phyloP scores from a whole-genome alignment of 1,139 yeast genomes.

The Scheffersomyces cryptocercus region DNA sequence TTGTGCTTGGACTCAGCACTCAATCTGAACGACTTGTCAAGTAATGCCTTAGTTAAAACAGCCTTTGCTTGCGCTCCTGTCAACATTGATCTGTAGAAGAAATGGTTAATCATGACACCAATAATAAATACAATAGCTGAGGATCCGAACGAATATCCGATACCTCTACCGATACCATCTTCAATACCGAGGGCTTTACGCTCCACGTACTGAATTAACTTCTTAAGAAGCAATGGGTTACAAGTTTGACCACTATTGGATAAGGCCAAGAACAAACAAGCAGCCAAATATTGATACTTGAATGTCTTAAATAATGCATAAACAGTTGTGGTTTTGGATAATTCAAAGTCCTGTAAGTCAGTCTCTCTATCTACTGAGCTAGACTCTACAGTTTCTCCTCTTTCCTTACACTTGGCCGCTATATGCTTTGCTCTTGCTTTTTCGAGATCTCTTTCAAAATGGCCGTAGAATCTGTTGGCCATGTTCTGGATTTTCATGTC shows the following conservation, averaged over 20 bases:
- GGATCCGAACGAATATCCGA: slow-evolving; percentile 30
- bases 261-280: slow-evolving; percentile 20
- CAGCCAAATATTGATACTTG: slow-evolving; percentile 23
- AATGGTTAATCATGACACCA: slow-evolving; percentile 61
- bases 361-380: slow-evolving; percentile 19
- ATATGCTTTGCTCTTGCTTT: slow-evolving; percentile 21
- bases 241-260: slow-evolving; percentile 20
- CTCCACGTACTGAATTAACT: slow-evolving; percentile 44
- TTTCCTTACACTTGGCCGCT: slow-evolving; percentile 21
- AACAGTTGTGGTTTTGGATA: slow-evolving; percentile 15
- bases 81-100: slow-evolving; percentile 58
- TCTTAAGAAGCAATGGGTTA: slow-evolving; percentile 37
- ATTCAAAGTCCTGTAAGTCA: slow-evolving; percentile 23
- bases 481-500: slow-evolving; percentile 38
- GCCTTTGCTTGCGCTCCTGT: slow-evolving; percentile 39
- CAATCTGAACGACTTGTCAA: slow-evolving; percentile 32
- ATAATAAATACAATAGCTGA: slow-evolving; percentile 21
- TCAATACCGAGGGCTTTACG: slow-evolving; percentile 23
- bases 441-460: slow-evolving; percentile 22
- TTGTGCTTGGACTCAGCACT: slow-evolving; percentile 28
- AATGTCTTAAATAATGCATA: slow-evolving; percentile 30
- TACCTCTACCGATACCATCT: slow-evolving; percentile 27
- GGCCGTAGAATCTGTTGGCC: slow-evolving; percentile 28
- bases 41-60: slow-evolving; percentile 33
- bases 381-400: slow-evolving; percentile 24